Base-by-base conservation (phyloP, 2,329 filamentous ascomycete genomes). In the Pestalotiopsis sp. region DNA sequence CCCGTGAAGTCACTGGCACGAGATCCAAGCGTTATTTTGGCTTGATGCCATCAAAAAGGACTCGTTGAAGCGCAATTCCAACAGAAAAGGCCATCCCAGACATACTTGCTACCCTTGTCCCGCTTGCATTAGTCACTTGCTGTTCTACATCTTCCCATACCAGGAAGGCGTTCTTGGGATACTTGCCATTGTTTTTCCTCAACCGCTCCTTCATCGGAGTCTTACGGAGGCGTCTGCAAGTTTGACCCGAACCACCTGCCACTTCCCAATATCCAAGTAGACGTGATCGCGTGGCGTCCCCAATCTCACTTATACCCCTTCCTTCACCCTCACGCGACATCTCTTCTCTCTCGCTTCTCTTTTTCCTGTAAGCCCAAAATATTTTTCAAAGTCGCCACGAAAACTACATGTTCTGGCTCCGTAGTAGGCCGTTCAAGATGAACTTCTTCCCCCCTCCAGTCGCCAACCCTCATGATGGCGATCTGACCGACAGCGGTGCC, bases 391-490 rank as follows among this genome's bases (percentile, higher is more conserved):
- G 14, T n/a, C 20, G n/a, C 45, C 20, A n/a, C 45, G 20, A n/a
- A n/a, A 9, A 52, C 20, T 52, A n/a, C 45, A 52, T n/a, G 20
- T 52, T 52, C 14, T 61, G 14, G 14, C 14, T 61, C 14, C 31
- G 36, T 27, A 38, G 27, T 36, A 7, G 14, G 14, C 25, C 25
- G 27, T 59, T 59, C 36, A 70, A 49, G 68, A 77, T 76, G 72
- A 69, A 71, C 41, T 65, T 68, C 25, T 66, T 74, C 12, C 68
- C 74, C 23, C 67, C 75, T 1, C 73, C 74, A 3, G 68, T 71
- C 0, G 66, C 75, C 20, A 75, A 77, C 61, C 70, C 76, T 13
- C 78, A 81, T 56, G 79, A 81, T 23, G 73, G 71, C 64, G 67
- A 66, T 31, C 73, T 72, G 49, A 70, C 71, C 62, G 77, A 69